Conservation (phyloP, 176 grass and related monocot genomes). For the Chrysopogon serrulatus region DNA sequence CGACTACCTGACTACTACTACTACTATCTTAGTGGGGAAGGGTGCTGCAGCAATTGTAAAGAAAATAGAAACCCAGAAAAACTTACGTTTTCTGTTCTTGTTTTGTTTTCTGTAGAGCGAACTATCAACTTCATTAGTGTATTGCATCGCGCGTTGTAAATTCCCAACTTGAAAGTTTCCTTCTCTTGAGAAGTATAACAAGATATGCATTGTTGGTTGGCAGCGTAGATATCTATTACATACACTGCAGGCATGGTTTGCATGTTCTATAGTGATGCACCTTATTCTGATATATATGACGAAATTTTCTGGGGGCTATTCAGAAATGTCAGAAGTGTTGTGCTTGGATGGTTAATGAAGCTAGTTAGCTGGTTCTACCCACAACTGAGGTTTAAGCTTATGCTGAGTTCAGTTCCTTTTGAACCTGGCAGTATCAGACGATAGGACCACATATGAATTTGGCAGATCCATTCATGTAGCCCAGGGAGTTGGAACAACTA, state of each 20-base stretch:
- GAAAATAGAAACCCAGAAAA: constrained; percentile 40
- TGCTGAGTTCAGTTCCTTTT: no score
- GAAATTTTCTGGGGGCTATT: neutral
- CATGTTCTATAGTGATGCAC: neutral
- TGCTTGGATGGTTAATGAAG: no score
- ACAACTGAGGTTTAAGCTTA: no score
- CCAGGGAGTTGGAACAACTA: neutral
- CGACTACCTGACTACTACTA: constrained; percentile 28
- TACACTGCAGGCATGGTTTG: neutral
- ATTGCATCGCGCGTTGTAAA: constrained; percentile 37
- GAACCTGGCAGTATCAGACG: no score
- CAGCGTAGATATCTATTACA: neutral
- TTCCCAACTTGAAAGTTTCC: neutral
- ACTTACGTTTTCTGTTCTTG: neutral
- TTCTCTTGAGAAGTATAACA: neutral
- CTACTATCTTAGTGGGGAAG: constrained; percentile 6
- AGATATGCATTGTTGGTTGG: neutral
- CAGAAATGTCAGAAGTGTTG: no score
- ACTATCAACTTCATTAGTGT: constrained; percentile 12
- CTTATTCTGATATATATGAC: neutral
- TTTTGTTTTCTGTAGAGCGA: constrained; percentile 24
- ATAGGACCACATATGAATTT: no score
- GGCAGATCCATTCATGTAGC: no score
- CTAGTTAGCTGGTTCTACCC: no score
- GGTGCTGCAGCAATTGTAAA: constrained; percentile 46